Percentiles rank a stretch among this genome's conserved stretches.
Conservation (phyloP, 2,329 filamentous ascomycete genomes). For the Sphaceloma murrayae region DNA sequence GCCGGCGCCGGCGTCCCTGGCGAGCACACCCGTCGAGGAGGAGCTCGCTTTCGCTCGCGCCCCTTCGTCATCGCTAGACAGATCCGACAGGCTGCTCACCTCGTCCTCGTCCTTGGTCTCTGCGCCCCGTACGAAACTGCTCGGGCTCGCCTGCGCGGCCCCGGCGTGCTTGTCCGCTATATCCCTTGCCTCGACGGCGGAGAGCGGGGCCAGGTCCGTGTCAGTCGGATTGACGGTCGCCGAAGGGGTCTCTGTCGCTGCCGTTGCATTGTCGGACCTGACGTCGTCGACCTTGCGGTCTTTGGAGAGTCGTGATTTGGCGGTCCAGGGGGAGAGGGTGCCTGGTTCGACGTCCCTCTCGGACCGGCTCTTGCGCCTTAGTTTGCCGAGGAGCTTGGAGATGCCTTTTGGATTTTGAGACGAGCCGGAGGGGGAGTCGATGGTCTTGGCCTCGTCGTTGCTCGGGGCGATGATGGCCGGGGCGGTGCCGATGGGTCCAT, state of each 20-base stretch:
- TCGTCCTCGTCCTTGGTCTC: neutral
- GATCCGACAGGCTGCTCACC: conserved; percentile 1
- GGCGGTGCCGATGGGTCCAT: conserved; percentile 19
- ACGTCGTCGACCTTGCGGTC: neutral
- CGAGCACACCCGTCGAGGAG: neutral
- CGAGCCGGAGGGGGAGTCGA: conserved; percentile 2
- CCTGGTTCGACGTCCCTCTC: conserved; percentile 9
- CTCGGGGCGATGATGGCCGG: neutral
- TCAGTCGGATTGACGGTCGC: conserved; percentile 11
- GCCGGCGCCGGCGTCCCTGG: neutral
- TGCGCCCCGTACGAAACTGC: conserved; percentile 5
- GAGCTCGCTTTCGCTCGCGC: no score
- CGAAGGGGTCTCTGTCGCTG: neutral
- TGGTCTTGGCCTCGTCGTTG: neutral
- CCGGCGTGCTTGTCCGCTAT: neutral
- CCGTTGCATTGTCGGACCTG: neutral
- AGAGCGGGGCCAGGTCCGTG: conserved; percentile 2
- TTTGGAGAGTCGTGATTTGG: conserved; percentile 2
- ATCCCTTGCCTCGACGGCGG: conserved; percentile 9
- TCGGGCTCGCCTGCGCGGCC: neutral
- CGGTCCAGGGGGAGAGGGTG: neutral
- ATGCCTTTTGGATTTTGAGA: conserved; percentile 1
- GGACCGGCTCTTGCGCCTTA: conserved; percentile 11
- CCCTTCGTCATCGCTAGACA: conserved; percentile 3
- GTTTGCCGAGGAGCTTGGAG: neutral